phyloP scores from a whole-genome alignment of 345 rosid genomes.

The Brassica napus region Da-Ae NC_063438.1:26704501-26705000 shows the following conservation, averaged over 20 bases:
- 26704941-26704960: constrained; percentile 69
- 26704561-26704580: constrained; percentile 74
- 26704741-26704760: constrained; percentile 79
- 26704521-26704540: constrained; percentile 79
- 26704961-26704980: constrained; percentile 80
- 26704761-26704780: constrained; percentile 57
- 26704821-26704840: constrained; percentile 60
- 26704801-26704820: constrained; percentile 58
- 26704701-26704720: constrained; percentile 69
- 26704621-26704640: constrained; percentile 47
- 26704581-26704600: constrained; percentile 47
- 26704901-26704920: constrained; percentile 72
- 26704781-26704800: constrained; percentile 60
- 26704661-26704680: constrained; percentile 95
- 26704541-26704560: constrained; percentile 96
- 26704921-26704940: constrained; percentile 80
- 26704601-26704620: constrained; percentile 27
- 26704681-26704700: constrained; percentile 92
- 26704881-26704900: constrained; percentile 52
- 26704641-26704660: constrained; percentile 82
- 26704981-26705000: constrained; percentile 54
- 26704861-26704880: constrained; percentile 40
- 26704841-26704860: constrained; percentile 56
- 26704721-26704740: constrained; percentile 68
- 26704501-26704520: constrained; percentile 73